Evolutionary conservation across 73 alveolate genomes (phyloP), one percentile per base, ranked within the genome.

Genomic region (Paramecium sonneborni): DNA sequence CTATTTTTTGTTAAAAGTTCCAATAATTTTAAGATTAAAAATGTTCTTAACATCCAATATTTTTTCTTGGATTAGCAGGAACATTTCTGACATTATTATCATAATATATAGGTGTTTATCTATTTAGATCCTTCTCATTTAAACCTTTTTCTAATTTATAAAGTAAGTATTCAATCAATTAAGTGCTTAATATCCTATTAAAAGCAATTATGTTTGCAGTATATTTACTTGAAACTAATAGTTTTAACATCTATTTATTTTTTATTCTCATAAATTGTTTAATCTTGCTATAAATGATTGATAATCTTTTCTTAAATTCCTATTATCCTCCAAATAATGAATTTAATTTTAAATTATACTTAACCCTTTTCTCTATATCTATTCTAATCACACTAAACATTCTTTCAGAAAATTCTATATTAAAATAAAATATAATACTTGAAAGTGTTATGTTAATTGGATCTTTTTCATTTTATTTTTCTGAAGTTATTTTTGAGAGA

Each of bases 121-220:
- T 67, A 21, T 67, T 67, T 30, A 67, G 84, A 67, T 67, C 84
- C 9, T 67, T 30, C 26, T 67, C 84, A 30, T 67, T 67, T 67
- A 30, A 26, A 67, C 84, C 84, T 9, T 67, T 67, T 32, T 30
- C 38, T 24, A 67, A 11, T 3, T 24, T 67, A n/a, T 11, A 67
- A 26, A 32, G 48, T 24, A 67, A 67, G 18, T 67, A 52, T 52
- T 67, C 84, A 67, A 20, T 67, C 39, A 30, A 30, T 52, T 52
- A 52, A 52, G 8, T 52, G 68, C 34, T 52, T n/a, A 15, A 4
- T 52, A 23, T 52, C 1, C 4, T 52, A n/a, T 6, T 52, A 52
- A 52, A 23, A 52, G 68, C 34, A 52, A 52, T 52, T 5, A 52
- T 52, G 68, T 52, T 52, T 52, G 68, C 68, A 52, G 68, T 52